Conservation (phyloP, 192 early-diverging fungal genomes). For the Jimgerdemannia lactiflua region DNA sequence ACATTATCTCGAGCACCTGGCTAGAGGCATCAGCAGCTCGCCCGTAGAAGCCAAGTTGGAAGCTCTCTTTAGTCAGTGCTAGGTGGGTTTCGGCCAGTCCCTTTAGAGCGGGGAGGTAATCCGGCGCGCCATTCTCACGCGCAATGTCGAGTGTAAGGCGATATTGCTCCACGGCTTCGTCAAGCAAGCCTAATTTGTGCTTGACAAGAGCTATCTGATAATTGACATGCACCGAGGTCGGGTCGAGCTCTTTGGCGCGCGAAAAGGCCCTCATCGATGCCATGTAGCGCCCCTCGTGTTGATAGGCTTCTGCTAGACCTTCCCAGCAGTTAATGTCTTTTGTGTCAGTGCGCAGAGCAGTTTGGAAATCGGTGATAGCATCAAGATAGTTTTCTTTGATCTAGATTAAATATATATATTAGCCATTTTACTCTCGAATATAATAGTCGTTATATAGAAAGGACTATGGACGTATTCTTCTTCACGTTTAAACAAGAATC, state of each 20-base stretch:
- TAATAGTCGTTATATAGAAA: too few species aligned
- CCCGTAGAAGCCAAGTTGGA: slow-evolving; percentile 61
- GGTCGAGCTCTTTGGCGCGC: slow-evolving; percentile 65
- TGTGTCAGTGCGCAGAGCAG: slow-evolving; percentile 69
- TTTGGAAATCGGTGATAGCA: slow-evolving; percentile 76
- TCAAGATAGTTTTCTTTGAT: slow-evolving; percentile 37
- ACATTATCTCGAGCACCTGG: slow-evolving; percentile 35
- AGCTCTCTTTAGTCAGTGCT: slow-evolving; percentile 45
- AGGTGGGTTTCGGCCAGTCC: slow-evolving; percentile 51
- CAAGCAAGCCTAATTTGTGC: slow-evolving; percentile 47
- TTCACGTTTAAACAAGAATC: neutral
- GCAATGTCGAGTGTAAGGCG: slow-evolving; percentile 27
- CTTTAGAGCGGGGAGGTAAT: slow-evolving; percentile 45
- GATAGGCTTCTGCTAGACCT: slow-evolving; percentile 75
- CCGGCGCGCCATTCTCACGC: slow-evolving; percentile 23
- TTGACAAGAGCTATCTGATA: slow-evolving; percentile 51
- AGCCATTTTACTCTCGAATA: neutral
- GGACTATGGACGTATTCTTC: too few species aligned
- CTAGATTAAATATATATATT: slow-evolving; percentile 15
- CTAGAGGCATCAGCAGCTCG: slow-evolving; percentile 56
- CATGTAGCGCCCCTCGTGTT: slow-evolving; percentile 64
- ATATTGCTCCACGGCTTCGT: slow-evolving; percentile 51
- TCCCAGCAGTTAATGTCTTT: slow-evolving; percentile 69
- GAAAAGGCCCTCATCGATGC: slow-evolving; percentile 77
- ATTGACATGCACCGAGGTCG: slow-evolving; percentile 35